Conservation (phyloP, 1,284 basidiomycete genomes). For the Wallemia ichthyophaga region DNA sequence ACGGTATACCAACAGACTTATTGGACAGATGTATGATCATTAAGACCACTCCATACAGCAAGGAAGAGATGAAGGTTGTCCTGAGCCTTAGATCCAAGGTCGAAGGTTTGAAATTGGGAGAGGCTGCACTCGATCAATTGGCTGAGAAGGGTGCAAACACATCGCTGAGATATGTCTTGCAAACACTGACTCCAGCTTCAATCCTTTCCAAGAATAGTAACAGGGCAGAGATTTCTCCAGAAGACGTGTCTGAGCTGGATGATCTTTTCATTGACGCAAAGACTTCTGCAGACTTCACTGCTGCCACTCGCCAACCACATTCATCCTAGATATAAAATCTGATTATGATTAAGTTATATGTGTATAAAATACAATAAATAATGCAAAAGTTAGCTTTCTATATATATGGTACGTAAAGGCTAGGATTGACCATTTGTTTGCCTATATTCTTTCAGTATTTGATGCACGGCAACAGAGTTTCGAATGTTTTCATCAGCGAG, state of each 20-base stretch:
- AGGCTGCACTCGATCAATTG: conserved; percentile 48
- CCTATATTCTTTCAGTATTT: not conserved
- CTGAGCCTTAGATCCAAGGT: conserved; percentile 57
- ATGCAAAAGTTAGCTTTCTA: not conserved
- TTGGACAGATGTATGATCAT: conserved; percentile 93
- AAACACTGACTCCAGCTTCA: conserved; percentile 70
- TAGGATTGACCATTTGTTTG: not conserved
- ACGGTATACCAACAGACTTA: conserved; percentile 79
- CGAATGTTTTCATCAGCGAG: not conserved
- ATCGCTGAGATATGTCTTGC: conserved; percentile 48
- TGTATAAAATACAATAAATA: not conserved
- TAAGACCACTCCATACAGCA: conserved; percentile 56
- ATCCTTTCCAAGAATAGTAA: conserved; percentile 53
- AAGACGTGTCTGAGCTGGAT: conserved; percentile 72
- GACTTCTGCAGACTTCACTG: conserved; percentile 9
- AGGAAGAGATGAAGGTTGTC: conserved; percentile 62
- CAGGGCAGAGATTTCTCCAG: conserved; percentile 43
- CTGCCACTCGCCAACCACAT: not conserved
- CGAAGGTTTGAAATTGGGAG: conserved; percentile 49
- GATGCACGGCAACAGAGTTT: not conserved
- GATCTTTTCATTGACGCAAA: conserved; percentile 88
- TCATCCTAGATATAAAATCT: no score
- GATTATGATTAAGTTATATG: not conserved
- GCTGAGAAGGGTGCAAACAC: conserved; percentile 46
- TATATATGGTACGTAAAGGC: no score